Conservation (phyloP, 1,284 basidiomycete species). For the Filobasidium uniguttulatum region DNA sequence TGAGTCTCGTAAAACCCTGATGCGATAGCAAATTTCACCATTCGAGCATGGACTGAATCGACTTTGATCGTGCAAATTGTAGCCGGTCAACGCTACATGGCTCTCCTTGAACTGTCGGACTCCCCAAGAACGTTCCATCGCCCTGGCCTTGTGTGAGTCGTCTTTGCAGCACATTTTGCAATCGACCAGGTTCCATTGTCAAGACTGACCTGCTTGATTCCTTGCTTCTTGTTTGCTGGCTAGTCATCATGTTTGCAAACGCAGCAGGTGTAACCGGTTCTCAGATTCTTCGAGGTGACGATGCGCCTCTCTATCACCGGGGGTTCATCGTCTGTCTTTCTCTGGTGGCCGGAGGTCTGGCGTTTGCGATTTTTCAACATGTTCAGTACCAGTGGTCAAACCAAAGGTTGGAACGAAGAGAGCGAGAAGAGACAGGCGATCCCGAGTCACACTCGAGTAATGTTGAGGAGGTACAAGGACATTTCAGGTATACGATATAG, state of each 20-base stretch:
- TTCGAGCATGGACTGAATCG: too few relatives aligned
- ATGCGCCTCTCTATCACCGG: slow-evolving; percentile 22
- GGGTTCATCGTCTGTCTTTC: slow-evolving; percentile 22
- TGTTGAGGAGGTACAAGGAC: too few relatives aligned
- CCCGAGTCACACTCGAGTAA: too few relatives aligned
- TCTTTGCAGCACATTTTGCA: background rate
- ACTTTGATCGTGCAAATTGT: background rate
- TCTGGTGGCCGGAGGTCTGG: slow-evolving; percentile 15
- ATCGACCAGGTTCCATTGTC: too few relatives aligned
- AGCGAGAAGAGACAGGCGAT: too few relatives aligned
- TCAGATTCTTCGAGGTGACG: slow-evolving; percentile 25
- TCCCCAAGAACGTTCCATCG: slow-evolving; percentile 24
- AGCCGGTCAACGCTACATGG: slow-evolving; percentile 25
- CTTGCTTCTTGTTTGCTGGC: too few relatives aligned
- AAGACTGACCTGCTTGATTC: too few relatives aligned
- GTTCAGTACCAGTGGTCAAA: slow-evolving; percentile 23
- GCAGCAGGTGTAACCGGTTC: slow-evolving; percentile 22
- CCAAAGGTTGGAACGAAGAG: too few relatives aligned
- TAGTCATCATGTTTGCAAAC: slow-evolving; percentile 26
- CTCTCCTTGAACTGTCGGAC: slow-evolving; percentile 21
- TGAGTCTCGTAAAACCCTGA: too few relatives aligned
- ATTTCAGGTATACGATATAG: too few relatives aligned
- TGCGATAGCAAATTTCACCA: too few relatives aligned
- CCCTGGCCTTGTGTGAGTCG: slow-evolving; percentile 23
- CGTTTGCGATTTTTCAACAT: slow-evolving; percentile 19